A percentile compares a stretch with the other conserved stretches of the same genome.
Evolutionary conservation across 768 basidiomycete genomes (phyloP).

Genomic region (Leccinum aurantiacum): DNA sequence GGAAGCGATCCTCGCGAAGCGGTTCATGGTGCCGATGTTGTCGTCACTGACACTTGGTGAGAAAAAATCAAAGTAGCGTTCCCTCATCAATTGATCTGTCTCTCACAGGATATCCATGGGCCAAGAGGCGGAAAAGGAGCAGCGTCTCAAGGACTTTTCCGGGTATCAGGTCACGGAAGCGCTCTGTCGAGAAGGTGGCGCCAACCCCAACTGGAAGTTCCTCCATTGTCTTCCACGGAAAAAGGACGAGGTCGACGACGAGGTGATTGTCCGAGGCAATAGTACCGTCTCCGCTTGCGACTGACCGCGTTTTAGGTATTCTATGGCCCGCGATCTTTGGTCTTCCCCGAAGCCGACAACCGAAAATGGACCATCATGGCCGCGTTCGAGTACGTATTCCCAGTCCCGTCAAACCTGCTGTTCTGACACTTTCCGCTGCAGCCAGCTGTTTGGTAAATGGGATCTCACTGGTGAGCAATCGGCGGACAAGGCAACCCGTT

Average conservation of each 20-base stretch:
- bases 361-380: conserved; percentile 97
- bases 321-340: conserved; percentile 88
- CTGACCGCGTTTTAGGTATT: conserved; percentile 59
- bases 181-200: conserved; percentile 77
- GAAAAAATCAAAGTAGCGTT: conserved; percentile 12
- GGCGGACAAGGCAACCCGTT: conserved; percentile 12
- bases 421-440: conserved; percentile 11
- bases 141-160: conserved; percentile 80
- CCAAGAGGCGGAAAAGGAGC: conserved; percentile 90
- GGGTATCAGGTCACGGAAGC: conserved; percentile 95
- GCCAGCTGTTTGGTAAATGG: conserved; percentile 50
- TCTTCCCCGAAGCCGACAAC: conserved; percentile 94
- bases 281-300: not conserved
- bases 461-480: conserved; percentile 27
- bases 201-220: conserved; percentile 89
- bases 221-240: conserved; percentile 96
- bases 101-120: conserved; percentile 93
- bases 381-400: conserved; percentile 70
- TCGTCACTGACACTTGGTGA: conserved; percentile 96
- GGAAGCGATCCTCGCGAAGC: conserved; percentile 80
- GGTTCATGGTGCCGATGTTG: conserved; percentile 86
- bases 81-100: not conserved
- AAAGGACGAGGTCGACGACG: conserved; percentile 91
- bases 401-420: not conserved
- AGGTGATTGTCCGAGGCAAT: conserved; percentile 47